These are phyloP conservation scores for Calonectria montana DNA, from an alignment of 2,329 filamentous ascomycete genomes.

Conservation along the genomic window DNA sequence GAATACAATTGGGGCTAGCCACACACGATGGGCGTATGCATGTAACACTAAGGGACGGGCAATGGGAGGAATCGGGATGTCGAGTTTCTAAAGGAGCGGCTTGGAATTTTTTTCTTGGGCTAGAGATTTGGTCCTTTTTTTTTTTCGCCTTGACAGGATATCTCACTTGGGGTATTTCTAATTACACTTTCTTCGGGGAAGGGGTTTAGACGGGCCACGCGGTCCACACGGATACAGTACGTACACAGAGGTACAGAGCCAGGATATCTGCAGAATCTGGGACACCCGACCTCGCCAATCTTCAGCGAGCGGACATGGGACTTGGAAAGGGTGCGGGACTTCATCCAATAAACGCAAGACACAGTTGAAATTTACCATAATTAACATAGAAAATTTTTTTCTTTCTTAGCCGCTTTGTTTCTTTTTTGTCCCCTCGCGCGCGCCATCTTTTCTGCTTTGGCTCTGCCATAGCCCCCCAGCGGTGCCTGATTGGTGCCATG, in stretches of 20 bases:
- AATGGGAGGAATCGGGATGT: constrained; percentile 20
- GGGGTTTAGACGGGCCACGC: not conserved
- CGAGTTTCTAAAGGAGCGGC: constrained; percentile 19
- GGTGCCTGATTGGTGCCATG: constrained; percentile 4
- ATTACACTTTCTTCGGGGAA: not conserved
- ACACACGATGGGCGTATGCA: constrained; percentile 26
- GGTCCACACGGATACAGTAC: constrained; percentile 9
- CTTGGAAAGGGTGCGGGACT: not conserved
- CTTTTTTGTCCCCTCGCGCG: not conserved
- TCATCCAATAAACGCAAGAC: constrained; percentile 2
- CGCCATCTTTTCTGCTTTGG: not conserved
- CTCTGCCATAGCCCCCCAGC: not conserved
- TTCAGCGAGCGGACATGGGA: not conserved
- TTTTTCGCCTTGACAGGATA: not conserved
- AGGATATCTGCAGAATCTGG: constrained; percentile 2
- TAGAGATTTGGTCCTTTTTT: constrained; percentile 17
- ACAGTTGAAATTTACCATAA: not conserved
- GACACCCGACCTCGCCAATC: constrained; percentile 10
- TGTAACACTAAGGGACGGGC: constrained; percentile 33
- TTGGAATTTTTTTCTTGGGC: constrained; percentile 8
- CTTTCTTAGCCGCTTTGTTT: not conserved
- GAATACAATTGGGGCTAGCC: constrained; percentile 25
- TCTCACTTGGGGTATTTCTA: not conserved
- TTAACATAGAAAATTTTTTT: constrained; percentile 3
- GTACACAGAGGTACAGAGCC: not conserved